Evolutionary conservation across 805 yeast species (phyloP).

Genomic region (Candida sphagnicola): DNA sequence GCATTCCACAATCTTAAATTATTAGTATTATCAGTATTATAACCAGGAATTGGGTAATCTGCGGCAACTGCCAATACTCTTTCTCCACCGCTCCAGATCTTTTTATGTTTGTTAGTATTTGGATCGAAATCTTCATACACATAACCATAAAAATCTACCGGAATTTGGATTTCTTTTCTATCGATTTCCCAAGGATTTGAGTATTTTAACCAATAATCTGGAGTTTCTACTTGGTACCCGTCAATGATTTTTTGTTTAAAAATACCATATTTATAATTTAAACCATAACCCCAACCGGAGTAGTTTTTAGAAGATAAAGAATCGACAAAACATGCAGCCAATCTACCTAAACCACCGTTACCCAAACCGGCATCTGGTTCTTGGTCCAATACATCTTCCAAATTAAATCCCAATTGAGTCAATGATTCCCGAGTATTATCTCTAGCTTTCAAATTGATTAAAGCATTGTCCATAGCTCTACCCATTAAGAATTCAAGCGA

Average conservation of each 20-base stretch:
- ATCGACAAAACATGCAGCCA: slow-evolving; percentile 93
- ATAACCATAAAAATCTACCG: slow-evolving; percentile 85
- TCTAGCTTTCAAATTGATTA: slow-evolving; percentile 74
- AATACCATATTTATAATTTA: slow-evolving; percentile 90
- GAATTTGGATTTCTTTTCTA: slow-evolving; percentile 80
- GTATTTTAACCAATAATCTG: slow-evolving; percentile 89
- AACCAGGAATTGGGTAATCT: slow-evolving; percentile 93
- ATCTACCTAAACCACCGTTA: slow-evolving; percentile 91
- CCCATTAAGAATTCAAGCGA: slow-evolving; percentile 93
- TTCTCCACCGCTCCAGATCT: slow-evolving; percentile 85
- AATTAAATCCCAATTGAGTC: slow-evolving; percentile 75
- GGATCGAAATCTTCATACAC: slow-evolving; percentile 56
- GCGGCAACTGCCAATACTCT: slow-evolving; percentile 85
- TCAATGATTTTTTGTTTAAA: slow-evolving; percentile 85
- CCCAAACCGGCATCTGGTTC: slow-evolving; percentile 96
- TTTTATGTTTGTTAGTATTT: slow-evolving; percentile 52
- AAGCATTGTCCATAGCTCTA: slow-evolving; percentile 89
- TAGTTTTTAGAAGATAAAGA: slow-evolving; percentile 81
- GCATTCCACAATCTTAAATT: slow-evolving; percentile 90
- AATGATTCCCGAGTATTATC: slow-evolving; percentile 44
- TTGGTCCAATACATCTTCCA: slow-evolving; percentile 79
- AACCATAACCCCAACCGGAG: slow-evolving; percentile 96
- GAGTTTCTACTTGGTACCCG: slow-evolving; percentile 92
- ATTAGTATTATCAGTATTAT: slow-evolving; percentile 75
- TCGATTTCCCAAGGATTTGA: slow-evolving; percentile 94